A percentile compares a stretch with the other conserved stretches of the same genome.
Evolutionary conservation across 257 asterid genomes (phyloP).

Genomic region (Gentiana dahurica): DNA sequence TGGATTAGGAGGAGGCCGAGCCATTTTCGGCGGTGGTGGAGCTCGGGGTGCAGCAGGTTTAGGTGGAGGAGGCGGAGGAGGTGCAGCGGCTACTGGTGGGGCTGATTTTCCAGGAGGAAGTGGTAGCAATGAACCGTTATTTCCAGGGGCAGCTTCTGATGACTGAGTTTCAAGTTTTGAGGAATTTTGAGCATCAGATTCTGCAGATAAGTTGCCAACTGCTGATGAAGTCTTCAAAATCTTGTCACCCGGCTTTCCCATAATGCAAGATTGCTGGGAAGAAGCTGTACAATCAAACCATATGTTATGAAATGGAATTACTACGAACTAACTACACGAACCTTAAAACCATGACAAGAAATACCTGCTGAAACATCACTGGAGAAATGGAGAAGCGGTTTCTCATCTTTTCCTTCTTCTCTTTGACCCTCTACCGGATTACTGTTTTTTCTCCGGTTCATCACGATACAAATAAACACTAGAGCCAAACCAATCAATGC

Average conservation of each 20-base stretch:
- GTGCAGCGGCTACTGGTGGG: slow-evolving; percentile 19
- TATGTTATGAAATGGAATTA: slow-evolving; percentile 13
- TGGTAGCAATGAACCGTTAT: slow-evolving; percentile 27
- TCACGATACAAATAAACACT: slow-evolving; percentile 28
- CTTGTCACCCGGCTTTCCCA: slow-evolving; percentile 16
- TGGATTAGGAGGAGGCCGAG: slow-evolving; percentile 56
- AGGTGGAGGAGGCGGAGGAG: slow-evolving; percentile 53
- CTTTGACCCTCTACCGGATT: slow-evolving; percentile 37
- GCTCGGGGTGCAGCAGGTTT: slow-evolving; percentile 59
- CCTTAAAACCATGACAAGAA: not conserved
- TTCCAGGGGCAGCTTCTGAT: slow-evolving; percentile 19
- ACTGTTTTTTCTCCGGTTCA: slow-evolving; percentile 17
- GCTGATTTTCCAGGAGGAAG: slow-evolving; percentile 67
- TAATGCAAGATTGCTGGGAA: slow-evolving; percentile 20
- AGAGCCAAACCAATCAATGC: slow-evolving; percentile 39
- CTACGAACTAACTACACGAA: slow-evolving; percentile 2
- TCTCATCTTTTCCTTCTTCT: slow-evolving; percentile 59
- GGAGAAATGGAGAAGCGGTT: slow-evolving; percentile 50
- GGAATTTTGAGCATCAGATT: slow-evolving; percentile 13
- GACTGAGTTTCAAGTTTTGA: slow-evolving; percentile 20
- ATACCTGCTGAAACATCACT: slow-evolving; percentile 51
- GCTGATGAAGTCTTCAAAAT: slow-evolving; percentile 28
- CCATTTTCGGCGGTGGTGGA: slow-evolving; percentile 71
- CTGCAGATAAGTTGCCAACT: slow-evolving; percentile 10
- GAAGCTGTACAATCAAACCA: slow-evolving; percentile 31